phyloP scores from a whole-genome alignment of 176 grass and related monocot species.

The Tuctoria greenei region DNA sequence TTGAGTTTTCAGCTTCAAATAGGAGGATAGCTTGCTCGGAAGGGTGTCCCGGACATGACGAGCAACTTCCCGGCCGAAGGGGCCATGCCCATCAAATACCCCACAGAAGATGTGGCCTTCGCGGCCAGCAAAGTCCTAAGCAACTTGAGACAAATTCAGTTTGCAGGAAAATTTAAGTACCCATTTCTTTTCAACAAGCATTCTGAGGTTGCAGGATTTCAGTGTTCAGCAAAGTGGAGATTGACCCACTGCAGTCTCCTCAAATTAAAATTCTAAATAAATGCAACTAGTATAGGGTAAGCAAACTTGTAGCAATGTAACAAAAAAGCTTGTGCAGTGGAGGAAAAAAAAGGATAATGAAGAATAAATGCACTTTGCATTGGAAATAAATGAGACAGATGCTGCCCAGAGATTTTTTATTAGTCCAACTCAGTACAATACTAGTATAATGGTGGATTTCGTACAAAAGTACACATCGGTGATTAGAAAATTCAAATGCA shows the following conservation, averaged over 20 bases:
- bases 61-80: constrained; percentile 64
- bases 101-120: constrained; percentile 69
- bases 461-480: background rate
- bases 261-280: background rate
- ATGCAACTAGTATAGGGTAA: background rate
- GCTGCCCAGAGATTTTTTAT: background rate
- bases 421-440: background rate
- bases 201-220: background rate
- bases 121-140: constrained; percentile 66
- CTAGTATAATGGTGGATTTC: background rate
- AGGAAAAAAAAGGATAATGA: background rate
- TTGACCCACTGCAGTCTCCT: background rate
- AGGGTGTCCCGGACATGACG: constrained; percentile 58
- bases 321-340: background rate
- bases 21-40: constrained; percentile 47
- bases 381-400: background rate
- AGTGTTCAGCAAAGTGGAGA: background rate
- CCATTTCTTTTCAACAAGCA: background rate
- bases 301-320: background rate
- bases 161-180: background rate
- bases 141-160: constrained; percentile 3
- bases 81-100: constrained; percentile 77
- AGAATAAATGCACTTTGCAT: background rate
- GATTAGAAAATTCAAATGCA: background rate
- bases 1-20: constrained; percentile 13